Evolutionary conservation across 2,329 filamentous ascomycete genomes (phyloP).

Genomic region (Rhynchosporium agropyri): DNA sequence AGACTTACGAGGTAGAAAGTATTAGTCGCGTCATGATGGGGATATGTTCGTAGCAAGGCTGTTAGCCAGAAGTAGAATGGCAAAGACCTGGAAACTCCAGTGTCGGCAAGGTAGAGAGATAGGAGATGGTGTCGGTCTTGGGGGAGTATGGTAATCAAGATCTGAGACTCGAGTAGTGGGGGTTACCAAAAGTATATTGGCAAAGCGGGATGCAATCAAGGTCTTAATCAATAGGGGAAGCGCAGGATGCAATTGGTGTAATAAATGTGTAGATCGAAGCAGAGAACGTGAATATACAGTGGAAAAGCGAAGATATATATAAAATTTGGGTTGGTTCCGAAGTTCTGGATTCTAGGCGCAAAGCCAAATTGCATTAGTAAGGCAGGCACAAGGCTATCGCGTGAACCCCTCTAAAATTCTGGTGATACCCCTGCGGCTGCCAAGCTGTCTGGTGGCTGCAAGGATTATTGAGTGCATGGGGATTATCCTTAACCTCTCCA

Average conservation of each 20-base stretch:
- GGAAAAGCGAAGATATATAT: background rate
- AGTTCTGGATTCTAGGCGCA: background rate
- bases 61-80: conserved; percentile 6
- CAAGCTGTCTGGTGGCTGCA: background rate
- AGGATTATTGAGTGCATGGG: conserved; percentile 3
- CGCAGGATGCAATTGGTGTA: background rate
- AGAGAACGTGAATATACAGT: background rate
- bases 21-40: conserved; percentile 72
- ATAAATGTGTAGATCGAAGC: background rate
- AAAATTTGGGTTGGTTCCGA: background rate
- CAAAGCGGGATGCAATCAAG: conserved; percentile 14
- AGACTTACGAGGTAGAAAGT: conserved; percentile 78
- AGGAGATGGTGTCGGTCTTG: background rate
- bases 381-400: conserved; percentile 14
- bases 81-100: background rate
- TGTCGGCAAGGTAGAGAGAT: background rate
- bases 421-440: conserved; percentile 12
- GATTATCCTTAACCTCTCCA: conserved; percentile 14
- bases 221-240: conserved; percentile 13
- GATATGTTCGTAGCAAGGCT: conserved; percentile 13
- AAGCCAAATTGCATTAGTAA: conserved; percentile 15
- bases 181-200: conserved; percentile 5
- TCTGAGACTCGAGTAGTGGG: background rate
- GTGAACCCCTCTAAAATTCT: conserved; percentile 3
- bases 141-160: conserved; percentile 14